Evolutionary conservation across 139 green algal genomes (phyloP), one percentile per base, ranked within the genome.

Genomic region (Protoeuglena noctilucae): DNA sequence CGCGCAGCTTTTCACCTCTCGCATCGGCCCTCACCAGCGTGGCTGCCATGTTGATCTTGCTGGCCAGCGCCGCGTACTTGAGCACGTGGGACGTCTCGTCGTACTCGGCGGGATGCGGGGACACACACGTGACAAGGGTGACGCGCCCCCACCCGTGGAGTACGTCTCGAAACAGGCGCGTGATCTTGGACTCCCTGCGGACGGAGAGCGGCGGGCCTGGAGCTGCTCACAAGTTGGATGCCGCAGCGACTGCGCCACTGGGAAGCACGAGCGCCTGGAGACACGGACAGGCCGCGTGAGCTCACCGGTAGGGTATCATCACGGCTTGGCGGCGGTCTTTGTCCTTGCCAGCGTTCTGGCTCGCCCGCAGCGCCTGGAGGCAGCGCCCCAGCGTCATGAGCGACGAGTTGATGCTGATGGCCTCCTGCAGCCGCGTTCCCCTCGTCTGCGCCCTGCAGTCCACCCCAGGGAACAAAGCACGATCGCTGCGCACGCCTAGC

Each of bases 321-420:
- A n/a, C n/a, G n/a, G n/a, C n/a, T n/a, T n/a, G n/a, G n/a, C n/a
- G n/a, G n/a, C n/a, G n/a, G n/a, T n/a, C n/a, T n/a, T n/a, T n/a
- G n/a, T n/a, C n/a, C n/a, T n/a, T n/a, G n/a, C n/a, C n/a, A n/a
- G n/a, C n/a, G n/a, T 79, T 60, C 71, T 87, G 82, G 61, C 88
- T 92, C 65, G 70, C 76, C 0, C 72, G 62, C 56, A 89, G 74
- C 29, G 73, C 77, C 62, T 88, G 75, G 28, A 92, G 57, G 66
- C 82, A 92, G 40, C 78, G 73, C 0, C 76, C 74, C 39, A 92
- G 69, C 1, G 74, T 83, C 67, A 82, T 84, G 17, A 92, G 73
- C 3, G 66, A 81, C 21, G 57, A 62, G 70, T 92, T 92, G 74
- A 92, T 92, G 47, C 68, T 67, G 40, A 80, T 65, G 62, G 69